These are phyloP conservation scores for Hypoxylon sp. DNA, from an alignment of 2,329 filamentous ascomycete genomes.

Conservation along the genomic window DNA sequence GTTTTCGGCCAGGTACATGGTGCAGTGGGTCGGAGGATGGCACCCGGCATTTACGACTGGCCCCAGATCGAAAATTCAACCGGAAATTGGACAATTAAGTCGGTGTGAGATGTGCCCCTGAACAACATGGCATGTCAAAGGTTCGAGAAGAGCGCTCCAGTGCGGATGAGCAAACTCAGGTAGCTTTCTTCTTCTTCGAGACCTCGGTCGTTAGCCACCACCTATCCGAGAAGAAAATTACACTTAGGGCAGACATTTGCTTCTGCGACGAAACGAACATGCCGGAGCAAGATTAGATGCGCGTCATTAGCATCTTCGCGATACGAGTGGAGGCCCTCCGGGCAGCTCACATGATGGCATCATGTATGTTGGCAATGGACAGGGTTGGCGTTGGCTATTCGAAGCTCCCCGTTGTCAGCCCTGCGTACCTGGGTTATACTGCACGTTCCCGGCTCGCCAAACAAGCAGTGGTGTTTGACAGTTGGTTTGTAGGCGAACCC, in stretches of 20 bases:
- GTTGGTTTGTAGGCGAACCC: slow-evolving; percentile 15
- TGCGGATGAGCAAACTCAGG: neutral
- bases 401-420: slow-evolving; percentile 21
- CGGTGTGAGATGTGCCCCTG: slow-evolving; percentile 5
- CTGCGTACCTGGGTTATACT: slow-evolving; percentile 19
- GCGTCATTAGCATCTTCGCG: neutral
- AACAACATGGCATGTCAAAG: neutral
- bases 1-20: slow-evolving; percentile 20
- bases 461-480: slow-evolving; percentile 22
- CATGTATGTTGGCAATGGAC: slow-evolving; percentile 13
- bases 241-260: too few species aligned
- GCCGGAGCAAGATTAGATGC: neutral
- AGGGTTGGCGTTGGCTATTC: slow-evolving; percentile 11
- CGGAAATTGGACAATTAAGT: slow-evolving; percentile 9
- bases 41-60: slow-evolving; percentile 3
- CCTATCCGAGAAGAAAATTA: neutral
- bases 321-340: neutral
- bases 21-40: too few species aligned
- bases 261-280: slow-evolving; percentile 4
- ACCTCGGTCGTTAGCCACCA: neutral
- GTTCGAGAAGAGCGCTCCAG: neutral
- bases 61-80: slow-evolving; percentile 8
- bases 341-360: slow-evolving; percentile 18
- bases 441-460: slow-evolving; percentile 23
- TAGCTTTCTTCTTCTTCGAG: neutral